phyloP scores from a whole-genome alignment of 2,329 filamentous ascomycete genomes.

The Didymella exigua region DNA sequence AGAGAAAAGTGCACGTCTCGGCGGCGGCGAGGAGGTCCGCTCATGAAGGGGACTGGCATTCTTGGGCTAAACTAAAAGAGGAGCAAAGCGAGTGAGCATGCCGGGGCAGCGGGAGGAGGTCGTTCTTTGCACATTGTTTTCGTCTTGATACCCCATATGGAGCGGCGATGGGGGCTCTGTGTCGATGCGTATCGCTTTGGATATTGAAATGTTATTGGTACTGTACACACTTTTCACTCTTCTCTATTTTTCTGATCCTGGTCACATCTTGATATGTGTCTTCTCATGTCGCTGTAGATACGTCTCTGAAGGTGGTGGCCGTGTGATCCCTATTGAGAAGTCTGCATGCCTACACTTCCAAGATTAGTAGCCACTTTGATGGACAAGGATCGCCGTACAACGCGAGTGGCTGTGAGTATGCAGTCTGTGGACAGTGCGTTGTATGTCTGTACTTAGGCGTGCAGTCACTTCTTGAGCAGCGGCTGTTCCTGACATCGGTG shows the following conservation, averaged over 20 bases:
- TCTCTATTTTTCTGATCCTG: no score
- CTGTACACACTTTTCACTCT: no score
- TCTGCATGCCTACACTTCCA: no score
- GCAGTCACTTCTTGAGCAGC: neutral
- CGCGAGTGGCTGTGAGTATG: neutral
- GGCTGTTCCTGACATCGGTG: neutral
- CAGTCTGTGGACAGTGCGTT: no score
- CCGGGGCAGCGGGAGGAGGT: neutral
- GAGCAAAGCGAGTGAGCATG: neutral
- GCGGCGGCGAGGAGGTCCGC: neutral
- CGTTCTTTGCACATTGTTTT: conserved; percentile 7
- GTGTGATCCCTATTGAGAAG: no score
- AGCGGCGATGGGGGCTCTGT: conserved; percentile 10
- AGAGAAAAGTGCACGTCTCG: neutral
- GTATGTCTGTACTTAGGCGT: no score
- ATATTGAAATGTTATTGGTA: conserved; percentile 11
- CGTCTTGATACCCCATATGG: conserved; percentile 18
- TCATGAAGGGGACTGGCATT: neutral
- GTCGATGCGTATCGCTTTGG: conserved; percentile 1
- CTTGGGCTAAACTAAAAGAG: neutral
- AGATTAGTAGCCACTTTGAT: no score
- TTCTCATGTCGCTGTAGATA: no score
- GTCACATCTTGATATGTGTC: no score
- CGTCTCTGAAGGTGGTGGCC: no score
- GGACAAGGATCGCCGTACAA: no score